These are phyloP conservation scores for Datura wrightii DNA, from an alignment of 257 asterid species.

Conservation along the genomic window DNA sequence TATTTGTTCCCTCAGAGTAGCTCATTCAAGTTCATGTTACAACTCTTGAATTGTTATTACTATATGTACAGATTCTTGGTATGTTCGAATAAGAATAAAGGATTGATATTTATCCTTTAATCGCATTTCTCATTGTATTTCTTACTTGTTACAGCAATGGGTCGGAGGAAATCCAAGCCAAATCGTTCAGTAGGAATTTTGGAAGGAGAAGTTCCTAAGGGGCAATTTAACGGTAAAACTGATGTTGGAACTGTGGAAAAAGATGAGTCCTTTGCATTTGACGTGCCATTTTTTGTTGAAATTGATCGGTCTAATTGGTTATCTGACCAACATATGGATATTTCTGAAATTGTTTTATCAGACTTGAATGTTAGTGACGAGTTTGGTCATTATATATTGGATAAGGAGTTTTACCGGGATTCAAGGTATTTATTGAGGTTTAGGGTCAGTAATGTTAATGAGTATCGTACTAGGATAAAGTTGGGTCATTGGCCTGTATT, in stretches of 20 bases:
- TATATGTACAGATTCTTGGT: neutral
- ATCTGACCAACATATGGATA: slow-evolving; percentile 68
- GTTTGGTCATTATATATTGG: slow-evolving; percentile 50
- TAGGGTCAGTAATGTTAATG: slow-evolving; percentile 60
- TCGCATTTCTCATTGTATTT: neutral
- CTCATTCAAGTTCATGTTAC: neutral
- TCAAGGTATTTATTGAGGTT: slow-evolving; percentile 66
- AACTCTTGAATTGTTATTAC: neutral
- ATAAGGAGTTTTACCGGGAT: slow-evolving; percentile 57
- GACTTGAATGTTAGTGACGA: slow-evolving; percentile 64
- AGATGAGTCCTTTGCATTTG: slow-evolving; percentile 36
- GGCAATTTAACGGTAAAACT: slow-evolving; percentile 38
- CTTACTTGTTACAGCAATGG: slow-evolving; percentile 54
- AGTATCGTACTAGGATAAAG: slow-evolving; percentile 69
- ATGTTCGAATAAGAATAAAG: neutral
- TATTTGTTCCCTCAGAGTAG: neutral
- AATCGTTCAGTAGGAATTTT: slow-evolving; percentile 64
- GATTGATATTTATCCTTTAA: neutral
- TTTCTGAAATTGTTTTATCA: slow-evolving; percentile 72
- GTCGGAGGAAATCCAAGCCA: slow-evolving; percentile 81
- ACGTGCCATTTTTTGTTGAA: slow-evolving; percentile 64
- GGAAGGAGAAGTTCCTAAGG: slow-evolving; percentile 43
- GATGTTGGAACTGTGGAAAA: slow-evolving; percentile 34
- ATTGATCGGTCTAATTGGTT: slow-evolving; percentile 66
- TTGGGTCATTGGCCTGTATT: slow-evolving; percentile 96